Evolutionary conservation across 2,329 filamentous ascomycete species (phyloP), one percentile per base, ranked within the genome.

Genomic region (Pseudogymnoascus sp.): DNA sequence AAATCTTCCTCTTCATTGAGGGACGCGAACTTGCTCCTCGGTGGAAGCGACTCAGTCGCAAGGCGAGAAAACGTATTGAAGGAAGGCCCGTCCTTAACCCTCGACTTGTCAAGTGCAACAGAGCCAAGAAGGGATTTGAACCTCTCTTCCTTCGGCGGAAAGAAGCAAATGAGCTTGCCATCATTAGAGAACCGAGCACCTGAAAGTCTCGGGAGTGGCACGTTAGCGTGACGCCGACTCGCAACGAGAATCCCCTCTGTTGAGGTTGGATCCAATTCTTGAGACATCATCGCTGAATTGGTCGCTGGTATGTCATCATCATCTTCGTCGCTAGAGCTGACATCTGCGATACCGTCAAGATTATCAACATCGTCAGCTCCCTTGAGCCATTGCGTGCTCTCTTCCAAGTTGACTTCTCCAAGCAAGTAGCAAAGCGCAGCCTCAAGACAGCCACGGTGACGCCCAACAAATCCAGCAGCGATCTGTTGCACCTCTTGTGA

Each of bases 321-420:
- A 66, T 92, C 89, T 63, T 90, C 88, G 64, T 91, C 88, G 68
- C 89, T 95, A 2, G 91, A 97, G 66, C 90, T 93, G 66, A 94
- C 90, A 62, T 89, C 88, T 31, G 78, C 81, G 36, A 85, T 73
- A 2, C 76, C 83, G 63, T 81, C 82, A 5, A 83, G 69, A 68
- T 73, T 70, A 60, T 83, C 84, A 6, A 85, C 73, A 65, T 89
- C 86, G 65, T 85, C 80, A 9, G 87, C 83, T 50, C 78, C 74
- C 64, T 84, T 83, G 68, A 87, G 85, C 64, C 83, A 81, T 0
- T 79, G 81, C 5, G 83, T 83, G 68, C 84, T 86, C 44, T 76
- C 78, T 58, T 84, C 81, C 3, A 87, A 75, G 66, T 86, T 81
- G 13, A 84, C 77, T 69, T 87, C 84, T 40, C 85, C 85, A 0